Evolutionary conservation across 805 yeast species (phyloP), one percentile per base, ranked within the genome.

Genomic region (Jamesozyma gamospora): DNA sequence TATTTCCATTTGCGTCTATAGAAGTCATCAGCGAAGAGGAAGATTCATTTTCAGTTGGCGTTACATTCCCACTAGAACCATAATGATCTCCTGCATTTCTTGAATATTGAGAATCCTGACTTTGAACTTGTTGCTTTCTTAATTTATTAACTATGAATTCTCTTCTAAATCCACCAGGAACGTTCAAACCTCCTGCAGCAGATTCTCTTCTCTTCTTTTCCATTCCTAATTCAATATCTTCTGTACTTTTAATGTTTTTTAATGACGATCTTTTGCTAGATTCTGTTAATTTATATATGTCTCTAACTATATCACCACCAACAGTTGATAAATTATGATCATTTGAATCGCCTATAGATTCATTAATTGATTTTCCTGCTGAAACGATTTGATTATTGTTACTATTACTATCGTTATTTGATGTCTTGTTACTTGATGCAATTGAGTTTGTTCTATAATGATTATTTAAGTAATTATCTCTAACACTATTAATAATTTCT

Each of bases 121-220:
- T 31, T 17, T 17, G 18, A 4, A 14, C 28, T 9, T 15, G 24
- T 25, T 40, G 21, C 57, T 63, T 39, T 34, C 60, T 56, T 28
- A 59, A 56, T 39, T 66, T 64, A 29, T 65, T 65, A 3, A 72
- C 58, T 24, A 82, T 62, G 49, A 71, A 82, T 42, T 80, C 84
- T 50, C 94, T 66, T 58, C 94, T 69, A 58, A 83, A 83, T 0
- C 92, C 94, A 38, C 92, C 92, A 0, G 94, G 94, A 10, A 82
- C 79, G 46, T 81, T 76, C 32, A 83, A 56, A 1, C 77, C 76
- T 40, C 83, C 73, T 0, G 88, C 90, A 11, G 69, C 63, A 0
- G 86, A 77, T 12, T 75, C 76, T 36, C 83, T 63, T 50, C 87
- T 65, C 9, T 52, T 52, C 4, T 53, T 35, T 42, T 45, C 52